Conservation (phyloP, 2,329 filamentous ascomycete genomes). For the Penicillium sp. region DNA sequence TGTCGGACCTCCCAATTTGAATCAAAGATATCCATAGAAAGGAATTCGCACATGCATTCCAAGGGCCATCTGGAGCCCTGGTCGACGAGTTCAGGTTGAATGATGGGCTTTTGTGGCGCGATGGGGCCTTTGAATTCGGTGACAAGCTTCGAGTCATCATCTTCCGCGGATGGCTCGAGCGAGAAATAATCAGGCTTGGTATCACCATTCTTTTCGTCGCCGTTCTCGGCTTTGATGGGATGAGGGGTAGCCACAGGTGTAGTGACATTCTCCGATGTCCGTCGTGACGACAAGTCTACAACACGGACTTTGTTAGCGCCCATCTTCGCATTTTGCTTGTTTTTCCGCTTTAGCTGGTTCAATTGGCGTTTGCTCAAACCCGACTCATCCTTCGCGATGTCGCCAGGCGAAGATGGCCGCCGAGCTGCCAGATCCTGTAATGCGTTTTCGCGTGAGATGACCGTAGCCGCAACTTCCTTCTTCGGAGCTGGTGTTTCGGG, state of each 20-base stretch:
- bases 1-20: conserved; percentile 92
- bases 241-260: conserved; percentile 54
- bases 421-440: conserved; percentile 42
- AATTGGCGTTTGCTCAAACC: conserved; percentile 88
- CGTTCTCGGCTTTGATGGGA: conserved; percentile 60
- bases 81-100: conserved; percentile 73
- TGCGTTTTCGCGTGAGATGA: conserved; percentile 43
- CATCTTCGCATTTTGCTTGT: conserved; percentile 84
- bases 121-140: conserved; percentile 89
- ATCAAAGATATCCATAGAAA: conserved; percentile 92
- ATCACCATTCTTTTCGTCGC: conserved; percentile 58
- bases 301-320: conserved; percentile 87
- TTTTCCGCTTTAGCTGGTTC: conserved; percentile 90
- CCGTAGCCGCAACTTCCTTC: conserved; percentile 51
- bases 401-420: conserved; percentile 48
- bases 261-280: conserved; percentile 64
- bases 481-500: conserved; percentile 43
- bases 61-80: conserved; percentile 90
- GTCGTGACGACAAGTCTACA: conserved; percentile 75
- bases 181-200: conserved; percentile 83
- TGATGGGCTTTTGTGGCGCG: conserved; percentile 77
- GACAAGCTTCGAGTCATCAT: conserved; percentile 89
- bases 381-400: conserved; percentile 60
- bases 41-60: conserved; percentile 87
- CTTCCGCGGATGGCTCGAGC: conserved; percentile 73